phyloP scores from a whole-genome alignment of 345 rosid genomes.

The Hevea brasiliensis region DNA sequence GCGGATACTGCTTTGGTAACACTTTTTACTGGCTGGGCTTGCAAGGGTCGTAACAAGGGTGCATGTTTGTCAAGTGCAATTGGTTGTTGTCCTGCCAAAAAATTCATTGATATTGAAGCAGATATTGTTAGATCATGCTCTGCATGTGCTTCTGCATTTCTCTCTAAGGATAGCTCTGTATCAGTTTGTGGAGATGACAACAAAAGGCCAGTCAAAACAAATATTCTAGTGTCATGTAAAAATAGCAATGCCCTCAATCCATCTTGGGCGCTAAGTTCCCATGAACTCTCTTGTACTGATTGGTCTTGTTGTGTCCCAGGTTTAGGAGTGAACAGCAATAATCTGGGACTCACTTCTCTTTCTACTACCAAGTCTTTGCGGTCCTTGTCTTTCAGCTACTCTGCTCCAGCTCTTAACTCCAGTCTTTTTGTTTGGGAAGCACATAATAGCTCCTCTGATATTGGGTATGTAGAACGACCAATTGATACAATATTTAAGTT shows the following conservation, averaged over 20 bases:
- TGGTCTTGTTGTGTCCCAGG: constrained; percentile 79
- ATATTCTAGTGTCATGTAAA: constrained; percentile 36
- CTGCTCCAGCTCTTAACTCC: constrained; percentile 78
- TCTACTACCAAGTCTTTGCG: constrained; percentile 68
- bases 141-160: constrained; percentile 40
- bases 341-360: constrained; percentile 67
- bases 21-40: constrained; percentile 94
- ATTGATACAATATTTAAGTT: constrained; percentile 89
- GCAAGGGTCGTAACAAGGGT: constrained; percentile 71
- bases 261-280: constrained; percentile 32
- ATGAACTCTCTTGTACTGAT: constrained; percentile 41
- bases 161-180: constrained; percentile 23
- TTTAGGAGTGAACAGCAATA: constrained; percentile 67
- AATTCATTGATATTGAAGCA: constrained; percentile 55
- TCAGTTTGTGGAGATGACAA: constrained; percentile 36
- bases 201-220: constrained; percentile 51
- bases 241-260: constrained; percentile 23
- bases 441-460: constrained; percentile 47
- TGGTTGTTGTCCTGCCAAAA: constrained; percentile 61
- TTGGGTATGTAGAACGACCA: constrained; percentile 57
- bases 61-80: constrained; percentile 57
- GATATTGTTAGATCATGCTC: constrained; percentile 43
- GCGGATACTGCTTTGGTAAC: constrained; percentile 67
- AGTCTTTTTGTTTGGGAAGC: constrained; percentile 86
- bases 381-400: constrained; percentile 59